Conservation (phyloP, 257 asterid genomes). For the Paraleonurus japonicus region DNA sequence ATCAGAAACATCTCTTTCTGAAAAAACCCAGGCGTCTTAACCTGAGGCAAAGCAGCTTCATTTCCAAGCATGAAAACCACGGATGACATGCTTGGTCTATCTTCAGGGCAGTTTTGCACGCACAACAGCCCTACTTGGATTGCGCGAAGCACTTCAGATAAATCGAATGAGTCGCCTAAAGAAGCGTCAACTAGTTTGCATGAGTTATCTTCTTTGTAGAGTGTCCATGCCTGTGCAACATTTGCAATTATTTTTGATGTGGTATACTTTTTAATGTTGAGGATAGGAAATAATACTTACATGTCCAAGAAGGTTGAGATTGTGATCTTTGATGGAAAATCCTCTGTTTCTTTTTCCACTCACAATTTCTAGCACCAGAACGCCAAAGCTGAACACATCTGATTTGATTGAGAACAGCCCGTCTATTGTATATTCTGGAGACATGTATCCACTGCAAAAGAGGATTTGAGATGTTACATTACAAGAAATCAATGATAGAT, state of each 20-base stretch:
- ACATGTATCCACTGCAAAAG: slow-evolving; percentile 3
- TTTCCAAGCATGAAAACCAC: slow-evolving; percentile 18
- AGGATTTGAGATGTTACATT: background rate
- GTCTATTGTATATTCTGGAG: slow-evolving; percentile 8
- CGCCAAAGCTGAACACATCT: slow-evolving; percentile 5
- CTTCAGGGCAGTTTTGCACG: slow-evolving; percentile 5
- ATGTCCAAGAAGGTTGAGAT: slow-evolving; percentile 11
- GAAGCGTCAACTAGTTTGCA: background rate
- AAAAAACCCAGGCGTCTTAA: slow-evolving; percentile 4
- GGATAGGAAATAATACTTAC: background rate
- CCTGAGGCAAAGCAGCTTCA: slow-evolving; percentile 1
- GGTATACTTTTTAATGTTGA: background rate
- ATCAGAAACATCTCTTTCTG: background rate
- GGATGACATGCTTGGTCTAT: slow-evolving; percentile 16
- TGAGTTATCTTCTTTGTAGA: background rate
- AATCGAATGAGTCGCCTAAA: background rate
- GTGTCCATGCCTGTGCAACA: background rate
- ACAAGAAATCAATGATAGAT: background rate
- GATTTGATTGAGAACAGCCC: slow-evolving; percentile 4
- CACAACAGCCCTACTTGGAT: slow-evolving; percentile 7
- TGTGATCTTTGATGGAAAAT: background rate
- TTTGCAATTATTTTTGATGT: background rate
- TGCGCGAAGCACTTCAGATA: background rate
- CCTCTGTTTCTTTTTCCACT: slow-evolving; percentile 3
- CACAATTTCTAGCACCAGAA: background rate